phyloP scores from a whole-genome alignment of 495 filamentous ascomycete species.

The Aspergillus bertholletiae region DNA sequence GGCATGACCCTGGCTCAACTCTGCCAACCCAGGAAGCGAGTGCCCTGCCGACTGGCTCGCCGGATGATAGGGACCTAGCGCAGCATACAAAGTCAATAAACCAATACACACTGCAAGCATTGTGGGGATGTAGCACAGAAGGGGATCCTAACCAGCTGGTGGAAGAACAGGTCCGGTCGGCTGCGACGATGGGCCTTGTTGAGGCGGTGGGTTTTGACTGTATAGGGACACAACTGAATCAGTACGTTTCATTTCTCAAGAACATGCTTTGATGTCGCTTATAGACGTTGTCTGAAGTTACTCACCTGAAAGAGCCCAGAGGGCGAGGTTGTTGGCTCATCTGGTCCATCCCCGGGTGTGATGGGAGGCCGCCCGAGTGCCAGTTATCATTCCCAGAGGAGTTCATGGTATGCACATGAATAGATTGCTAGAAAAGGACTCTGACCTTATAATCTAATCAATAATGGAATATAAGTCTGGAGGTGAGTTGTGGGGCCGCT shows the following conservation, averaged over 20 bases:
- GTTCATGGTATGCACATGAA: slow-evolving; percentile 39
- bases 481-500: slow-evolving; percentile 6
- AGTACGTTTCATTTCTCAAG: slow-evolving; percentile 3
- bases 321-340: slow-evolving; percentile 44
- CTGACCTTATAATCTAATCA: not conserved
- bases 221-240: slow-evolving; percentile 9
- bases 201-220: slow-evolving; percentile 43
- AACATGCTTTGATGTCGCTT: not conserved
- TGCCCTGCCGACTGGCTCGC: slow-evolving; percentile 45
- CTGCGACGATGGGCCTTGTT: slow-evolving; percentile 46
- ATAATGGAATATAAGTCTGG: not conserved
- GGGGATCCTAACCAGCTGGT: slow-evolving; percentile 41
- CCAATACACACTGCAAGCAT: not conserved
- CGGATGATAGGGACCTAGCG: slow-evolving; percentile 41
- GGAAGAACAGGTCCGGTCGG: slow-evolving; percentile 46
- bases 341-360: slow-evolving; percentile 45
- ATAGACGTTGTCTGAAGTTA: not conserved
- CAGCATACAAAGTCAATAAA: slow-evolving; percentile 19
- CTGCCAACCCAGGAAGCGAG: slow-evolving; percentile 49
- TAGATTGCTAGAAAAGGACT: not conserved
- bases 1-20: slow-evolving; percentile 47
- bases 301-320: slow-evolving; percentile 45
- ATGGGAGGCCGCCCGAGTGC: slow-evolving; percentile 44
- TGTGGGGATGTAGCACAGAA: not conserved
- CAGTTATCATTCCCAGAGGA: slow-evolving; percentile 45